Evolutionary conservation across 1,284 basidiomycete species (phyloP), one percentile per base, ranked within the genome.

Genomic region (Sanghuangporus baumii): DNA sequence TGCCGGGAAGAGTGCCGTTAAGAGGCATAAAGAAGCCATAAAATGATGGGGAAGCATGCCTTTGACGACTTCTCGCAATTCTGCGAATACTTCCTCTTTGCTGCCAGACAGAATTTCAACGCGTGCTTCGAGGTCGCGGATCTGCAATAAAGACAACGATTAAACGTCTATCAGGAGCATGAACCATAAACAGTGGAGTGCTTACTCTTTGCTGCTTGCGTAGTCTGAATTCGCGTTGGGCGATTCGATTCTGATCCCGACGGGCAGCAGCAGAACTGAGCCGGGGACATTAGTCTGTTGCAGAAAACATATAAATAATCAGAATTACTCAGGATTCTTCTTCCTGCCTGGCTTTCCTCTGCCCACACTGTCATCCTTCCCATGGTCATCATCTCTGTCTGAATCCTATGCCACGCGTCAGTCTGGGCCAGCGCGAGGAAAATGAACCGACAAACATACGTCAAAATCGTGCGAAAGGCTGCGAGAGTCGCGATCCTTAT

Each of bases 201-300:
- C 79, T 67, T 65, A 87, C 86, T 73, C 88, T 82, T 69, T 93
- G 92, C 73, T 95, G 94, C 73, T 96, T 96, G 68, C 93, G 81
- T 59, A 94, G 79, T 48, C 94, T 85, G 70, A 96, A 96, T 74
- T 96, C 94, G 55, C 94, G 85, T 74, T 96, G 94, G 1, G 94
- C 94, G 63, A 96, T 93, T 62, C 94, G 83, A 72, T 96, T 96
- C 75, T 96, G 94, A 76, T 93, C 91, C 67, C 90, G 83, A 69
- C 90, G 77, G 16, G 91, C 90, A 46, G 91, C 90, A 75, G 93
- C 90, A 37, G 91, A 93, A 76, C 91, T 91, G 65, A 65, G 65
- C 51, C 51, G 12, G 3, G 16, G 9, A 11, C 16, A 54, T 50
- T 46, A 56, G 52, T 8, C 31, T 31, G 20, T 63, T 57, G 65